phyloP scores from a whole-genome alignment of 2,329 filamentous ascomycete genomes.

The Microsporum canis region DNA sequence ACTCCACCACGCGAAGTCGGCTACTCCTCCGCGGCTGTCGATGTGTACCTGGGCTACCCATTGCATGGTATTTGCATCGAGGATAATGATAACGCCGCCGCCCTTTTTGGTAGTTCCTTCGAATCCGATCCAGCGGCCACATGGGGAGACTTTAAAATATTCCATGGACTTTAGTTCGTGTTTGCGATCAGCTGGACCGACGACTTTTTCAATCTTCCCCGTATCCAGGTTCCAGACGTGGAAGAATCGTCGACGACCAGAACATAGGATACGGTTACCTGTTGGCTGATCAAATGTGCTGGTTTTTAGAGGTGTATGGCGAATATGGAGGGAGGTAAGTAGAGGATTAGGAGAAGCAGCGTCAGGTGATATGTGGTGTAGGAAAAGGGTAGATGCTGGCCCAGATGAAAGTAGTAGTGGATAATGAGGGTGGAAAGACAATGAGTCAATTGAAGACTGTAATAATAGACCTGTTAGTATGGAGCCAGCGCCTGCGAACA shows the following conservation, averaged over 20 bases:
- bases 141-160: conserved; percentile 73
- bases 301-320: conserved; percentile 69
- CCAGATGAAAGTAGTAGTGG: conserved; percentile 85
- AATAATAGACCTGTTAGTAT: background rate
- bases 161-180: conserved; percentile 87
- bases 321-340: conserved; percentile 79
- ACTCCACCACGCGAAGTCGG: conserved; percentile 89
- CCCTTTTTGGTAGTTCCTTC: conserved; percentile 71
- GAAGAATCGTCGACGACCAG: conserved; percentile 80
- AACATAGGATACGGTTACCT: conserved; percentile 74
- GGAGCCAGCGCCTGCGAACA: background rate
- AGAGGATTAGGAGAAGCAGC: conserved; percentile 75
- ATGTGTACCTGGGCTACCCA: conserved; percentile 77
- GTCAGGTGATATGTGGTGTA: conserved; percentile 76
- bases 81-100: conserved; percentile 75
- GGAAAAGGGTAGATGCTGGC: conserved; percentile 68
- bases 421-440: conserved; percentile 81
- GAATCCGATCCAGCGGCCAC: conserved; percentile 74
- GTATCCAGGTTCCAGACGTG: conserved; percentile 84
- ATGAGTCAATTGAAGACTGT: conserved; percentile 61
- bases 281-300: conserved; percentile 64
- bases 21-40: conserved; percentile 70
- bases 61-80: conserved; percentile 69
- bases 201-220: conserved; percentile 72
- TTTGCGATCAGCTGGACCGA: conserved; percentile 55